These are phyloP conservation scores for Claviceps citrina DNA, from an alignment of 2,329 filamentous ascomycete genomes.

Conservation along the genomic window DNA sequence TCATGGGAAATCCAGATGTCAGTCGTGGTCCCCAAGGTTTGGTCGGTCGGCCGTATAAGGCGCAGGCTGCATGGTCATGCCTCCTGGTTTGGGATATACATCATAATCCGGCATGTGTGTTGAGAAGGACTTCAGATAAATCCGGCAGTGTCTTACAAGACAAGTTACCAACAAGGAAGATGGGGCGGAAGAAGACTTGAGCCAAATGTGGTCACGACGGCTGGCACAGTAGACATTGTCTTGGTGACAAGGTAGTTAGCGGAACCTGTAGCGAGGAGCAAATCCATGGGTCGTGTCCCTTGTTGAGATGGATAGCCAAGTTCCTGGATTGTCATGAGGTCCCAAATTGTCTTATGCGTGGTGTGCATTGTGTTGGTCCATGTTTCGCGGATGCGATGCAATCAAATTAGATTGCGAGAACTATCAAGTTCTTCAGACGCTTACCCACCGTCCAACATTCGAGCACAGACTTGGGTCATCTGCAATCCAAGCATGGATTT, in stretches of 20 bases:
- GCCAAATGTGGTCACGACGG: not conserved
- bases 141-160: not conserved
- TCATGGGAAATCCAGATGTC: not conserved
- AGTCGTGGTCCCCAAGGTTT: not conserved
- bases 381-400: slow-evolving; percentile 11
- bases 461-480: not conserved
- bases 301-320: no score
- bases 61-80: no score
- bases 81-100: not conserved
- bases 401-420: slow-evolving; percentile 12
- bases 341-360: no score
- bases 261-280: no score
- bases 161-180: not conserved
- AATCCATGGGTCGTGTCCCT: no score
- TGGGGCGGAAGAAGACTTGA: no score
- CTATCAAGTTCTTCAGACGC: slow-evolving; percentile 5
- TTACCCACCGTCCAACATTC: slow-evolving; percentile 6
- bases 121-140: no score
- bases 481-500: not conserved
- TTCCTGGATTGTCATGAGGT: no score
- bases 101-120: not conserved
- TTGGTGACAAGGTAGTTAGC: no score
- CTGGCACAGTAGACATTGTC: not conserved
- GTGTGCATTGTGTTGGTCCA: not conserved
- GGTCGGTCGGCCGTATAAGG: no score